A percentile compares a stretch with the other conserved stretches of the same genome.
phyloP scores from a whole-genome alignment of 2,329 filamentous ascomycete genomes.

The Pseudogymnoascus destructans region DNA sequence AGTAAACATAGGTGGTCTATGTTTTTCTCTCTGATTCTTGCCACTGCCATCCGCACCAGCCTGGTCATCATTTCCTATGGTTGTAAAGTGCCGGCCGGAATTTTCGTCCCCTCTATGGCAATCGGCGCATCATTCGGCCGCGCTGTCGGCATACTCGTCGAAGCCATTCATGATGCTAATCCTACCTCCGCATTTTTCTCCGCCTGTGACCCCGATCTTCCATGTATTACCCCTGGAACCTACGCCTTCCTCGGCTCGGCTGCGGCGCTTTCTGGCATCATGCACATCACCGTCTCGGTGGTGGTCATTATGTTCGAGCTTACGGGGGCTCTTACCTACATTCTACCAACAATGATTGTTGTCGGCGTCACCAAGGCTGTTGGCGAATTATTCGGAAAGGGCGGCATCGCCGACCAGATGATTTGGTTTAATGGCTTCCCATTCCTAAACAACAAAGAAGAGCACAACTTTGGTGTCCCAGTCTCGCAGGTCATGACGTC shows the following conservation, averaged over 20 bases:
- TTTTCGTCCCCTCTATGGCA: conserved; percentile 97
- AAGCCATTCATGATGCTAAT: conserved; percentile 73
- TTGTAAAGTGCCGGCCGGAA: conserved; percentile 93
- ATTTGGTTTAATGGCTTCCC: conserved; percentile 98
- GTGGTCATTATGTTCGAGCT: conserved; percentile 99
- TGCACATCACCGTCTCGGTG: conserved; percentile 94
- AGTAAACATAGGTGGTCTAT: conserved; percentile 61
- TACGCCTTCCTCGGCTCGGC: conserved; percentile 92
- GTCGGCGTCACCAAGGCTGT: conserved; percentile 94
- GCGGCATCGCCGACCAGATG: conserved; percentile 94
- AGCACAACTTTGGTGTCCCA: conserved; percentile 89
- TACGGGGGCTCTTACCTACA: conserved; percentile 93
- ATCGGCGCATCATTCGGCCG: conserved; percentile 89
- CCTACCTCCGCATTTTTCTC: conserved; percentile 76
- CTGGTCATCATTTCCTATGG: conserved; percentile 94
- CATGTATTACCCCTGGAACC: conserved; percentile 93
- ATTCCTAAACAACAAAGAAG: conserved; percentile 93
- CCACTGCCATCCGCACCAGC: conserved; percentile 67
- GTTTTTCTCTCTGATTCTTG: conserved; percentile 62
- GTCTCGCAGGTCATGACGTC: conserved; percentile 83
- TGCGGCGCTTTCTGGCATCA: conserved; percentile 85
- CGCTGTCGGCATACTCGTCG: conserved; percentile 87
- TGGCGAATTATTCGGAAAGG: conserved; percentile 81
- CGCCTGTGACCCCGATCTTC: conserved; percentile 76
- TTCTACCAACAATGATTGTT: conserved; percentile 96